Evolutionary conservation across 1,139 yeast genomes (phyloP), one percentile per base, ranked within the genome.

Genomic region (Casaregolazyma lundiana): DNA sequence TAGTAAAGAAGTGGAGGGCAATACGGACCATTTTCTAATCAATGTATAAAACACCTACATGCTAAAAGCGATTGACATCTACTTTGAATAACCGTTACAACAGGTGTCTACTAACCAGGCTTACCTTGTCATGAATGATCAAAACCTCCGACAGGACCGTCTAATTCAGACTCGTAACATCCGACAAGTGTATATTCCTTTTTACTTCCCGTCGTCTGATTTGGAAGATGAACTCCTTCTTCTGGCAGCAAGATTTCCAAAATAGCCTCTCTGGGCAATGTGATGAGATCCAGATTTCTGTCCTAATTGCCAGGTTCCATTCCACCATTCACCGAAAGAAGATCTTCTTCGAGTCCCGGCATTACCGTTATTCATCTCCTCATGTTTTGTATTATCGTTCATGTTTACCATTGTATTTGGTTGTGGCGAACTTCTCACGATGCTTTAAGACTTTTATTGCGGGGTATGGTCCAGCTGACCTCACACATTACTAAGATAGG

Each of bases 301-400:
- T 19, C 45, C 45, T 6, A 42, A 29, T 18, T 42, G 45, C 45
- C 45, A 42, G 18, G 45, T 42, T n/a, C 45, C 45, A 20, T 42
- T 42, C 45, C 45, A 42, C 45, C 45, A 42, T 35, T 42, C 45
- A 7, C 45, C 45, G 21, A 42, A 42, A 2, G 45, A 42, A 3
- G 45, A 35, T 8, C 41, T 16, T 35, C 45, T 32, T 13, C 20
- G 24, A 20, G 38, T 13, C 7, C 29, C 37, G 8, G 32, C 2
- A 26, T 4, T 11, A 11, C 32, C 32, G 13, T 6, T 26, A 11
- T 24, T 24, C 29, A 26, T 26, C 11, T 26, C 32, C 3, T 26
- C 32, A 26, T 26, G 32, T 20, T 13, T 30, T 40, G 26, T 22
- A 13, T 40, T 40, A 4, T 30, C 30, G 21, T 30, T 29, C 16